Evolutionary conservation across 2,329 filamentous ascomycete species (phyloP).

Genomic region (Chaetomium olivaceum): DNA sequence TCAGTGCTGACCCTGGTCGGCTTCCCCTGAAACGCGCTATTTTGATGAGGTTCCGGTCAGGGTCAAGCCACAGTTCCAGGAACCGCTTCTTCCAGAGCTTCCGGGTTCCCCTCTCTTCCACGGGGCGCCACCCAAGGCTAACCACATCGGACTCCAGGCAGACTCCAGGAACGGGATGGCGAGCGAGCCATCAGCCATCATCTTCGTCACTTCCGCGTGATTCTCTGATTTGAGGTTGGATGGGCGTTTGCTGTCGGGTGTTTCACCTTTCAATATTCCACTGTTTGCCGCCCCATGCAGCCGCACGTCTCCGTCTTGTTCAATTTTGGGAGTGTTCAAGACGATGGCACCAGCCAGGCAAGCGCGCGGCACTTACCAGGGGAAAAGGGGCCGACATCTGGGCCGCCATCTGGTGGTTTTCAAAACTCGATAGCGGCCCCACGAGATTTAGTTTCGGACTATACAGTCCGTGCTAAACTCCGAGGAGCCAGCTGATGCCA

Average conservation of each 20-base stretch:
- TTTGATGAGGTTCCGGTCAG: constrained; percentile 3
- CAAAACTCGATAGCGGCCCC: not conserved
- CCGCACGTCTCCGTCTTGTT: not conserved
- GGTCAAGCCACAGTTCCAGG: constrained; percentile 18
- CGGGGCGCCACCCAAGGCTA: not conserved
- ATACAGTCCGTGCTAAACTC: not conserved
- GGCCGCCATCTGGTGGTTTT: constrained; percentile 2
- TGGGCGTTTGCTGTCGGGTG: constrained; percentile 16
- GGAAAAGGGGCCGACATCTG: not conserved
- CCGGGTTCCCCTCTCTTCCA: not conserved
- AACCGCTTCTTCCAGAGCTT: constrained; percentile 3
- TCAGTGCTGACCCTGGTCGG: not conserved
- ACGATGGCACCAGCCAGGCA: not conserved
- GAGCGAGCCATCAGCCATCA: constrained; percentile 1
- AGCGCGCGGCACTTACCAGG: constrained; percentile 7
- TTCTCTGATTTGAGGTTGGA: not conserved
- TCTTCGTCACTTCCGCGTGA: not conserved
- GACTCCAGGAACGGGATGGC: not conserved
- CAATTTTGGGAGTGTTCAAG: not conserved
- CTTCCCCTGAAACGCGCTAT: constrained; percentile 19
- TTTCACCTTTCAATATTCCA: constrained; percentile 13
- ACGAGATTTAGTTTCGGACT: not conserved
- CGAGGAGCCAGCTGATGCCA: not conserved
- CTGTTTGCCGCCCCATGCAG: constrained; percentile 7
- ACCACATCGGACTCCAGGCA: not conserved